Conservation (phyloP, 1,284 basidiomycete species). For the Sporisorium exsertum region DNA sequence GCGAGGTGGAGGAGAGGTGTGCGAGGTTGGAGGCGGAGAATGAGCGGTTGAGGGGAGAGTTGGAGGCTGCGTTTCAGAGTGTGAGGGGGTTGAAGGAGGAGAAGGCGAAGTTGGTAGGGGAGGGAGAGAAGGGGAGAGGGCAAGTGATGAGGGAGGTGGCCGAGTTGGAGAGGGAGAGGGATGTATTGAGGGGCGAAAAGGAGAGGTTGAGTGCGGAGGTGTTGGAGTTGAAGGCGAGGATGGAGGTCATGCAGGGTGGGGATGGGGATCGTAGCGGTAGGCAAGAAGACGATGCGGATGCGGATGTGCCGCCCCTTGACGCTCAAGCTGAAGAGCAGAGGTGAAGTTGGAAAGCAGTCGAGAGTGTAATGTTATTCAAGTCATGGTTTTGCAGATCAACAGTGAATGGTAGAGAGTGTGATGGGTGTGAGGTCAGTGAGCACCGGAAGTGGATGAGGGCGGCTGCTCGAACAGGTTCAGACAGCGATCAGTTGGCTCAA, state of each 20-base stretch:
- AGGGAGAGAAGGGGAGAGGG: not conserved
- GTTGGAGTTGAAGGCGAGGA: slow-evolving; percentile 24
- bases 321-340: too few species aligned
- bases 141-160: not conserved
- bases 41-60: slow-evolving; percentile 25
- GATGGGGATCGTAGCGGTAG: not conserved
- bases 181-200: slow-evolving; percentile 17
- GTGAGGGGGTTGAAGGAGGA: slow-evolving; percentile 20
- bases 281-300: not conserved
- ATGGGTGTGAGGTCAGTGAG: too few species aligned
- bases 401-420: not conserved
- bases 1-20: slow-evolving; percentile 19
- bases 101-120: slow-evolving; percentile 14
- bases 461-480: too few species aligned
- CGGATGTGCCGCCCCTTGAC: not conserved
- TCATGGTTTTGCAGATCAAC: not conserved
- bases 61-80: slow-evolving; percentile 7
- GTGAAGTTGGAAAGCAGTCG: too few species aligned
- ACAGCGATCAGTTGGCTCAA: too few species aligned
- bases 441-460: too few species aligned
- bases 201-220: slow-evolving; percentile 13
- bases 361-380: not conserved
- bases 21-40: slow-evolving; percentile 33
- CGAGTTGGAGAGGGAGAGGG: slow-evolving; percentile 10
- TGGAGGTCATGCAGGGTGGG: slow-evolving; percentile 7